Base-by-base conservation (phyloP, 202 grass and related monocot genomes). In the Miscanthus sacchariflorus region DNA sequence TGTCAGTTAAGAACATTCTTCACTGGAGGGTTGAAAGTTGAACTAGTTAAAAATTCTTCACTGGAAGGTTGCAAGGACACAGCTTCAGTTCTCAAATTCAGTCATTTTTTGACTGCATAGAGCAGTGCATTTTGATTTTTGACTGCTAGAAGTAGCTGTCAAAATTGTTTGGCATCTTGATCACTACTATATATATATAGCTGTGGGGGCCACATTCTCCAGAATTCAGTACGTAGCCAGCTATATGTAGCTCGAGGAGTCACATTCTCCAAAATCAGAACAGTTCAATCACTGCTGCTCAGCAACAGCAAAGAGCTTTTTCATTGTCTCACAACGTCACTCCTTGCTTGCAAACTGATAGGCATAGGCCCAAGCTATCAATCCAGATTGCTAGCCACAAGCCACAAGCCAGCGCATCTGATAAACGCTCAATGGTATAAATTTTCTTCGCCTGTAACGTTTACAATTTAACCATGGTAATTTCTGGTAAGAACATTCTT, bases 1-100 rank as follows among this genome's bases (percentile, higher is more conserved):
- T 70, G 25, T 44, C 72, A 13, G 86, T 74, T 89, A 86, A 83
- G 78, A 92, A 92, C 86, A 92, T 92, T 92, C 86, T 30, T 89
- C 72, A 78, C 67, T 25, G 65, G 88, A 85, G 72, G 82, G 86
- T 82, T 56, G 72, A 88, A 88, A 58, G 86, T 82, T 39, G 72
- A 86, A 88, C 38, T 23, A 46, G 67, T 68, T 86, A 82, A 85
- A 85, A 52, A 88, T 61, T 89, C 43, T 21, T 68, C 12, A 28
- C 25, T 68, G 58, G 21, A 23, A 61, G 58, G 65, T 33, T 68
- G 78, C 79, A 78, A 75, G 17, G 77, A 59, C 70, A 17, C 30
- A 18, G n/a, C n/a, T 66, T 10, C 12, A 38, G 43, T 79, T 83
- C 52, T 46, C 50, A 73, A 67, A 45, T 23, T 66, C 8, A 77